Evolutionary conservation across 352 stramenopile genomes (phyloP).

Genomic region (Detonula confervacea): DNA sequence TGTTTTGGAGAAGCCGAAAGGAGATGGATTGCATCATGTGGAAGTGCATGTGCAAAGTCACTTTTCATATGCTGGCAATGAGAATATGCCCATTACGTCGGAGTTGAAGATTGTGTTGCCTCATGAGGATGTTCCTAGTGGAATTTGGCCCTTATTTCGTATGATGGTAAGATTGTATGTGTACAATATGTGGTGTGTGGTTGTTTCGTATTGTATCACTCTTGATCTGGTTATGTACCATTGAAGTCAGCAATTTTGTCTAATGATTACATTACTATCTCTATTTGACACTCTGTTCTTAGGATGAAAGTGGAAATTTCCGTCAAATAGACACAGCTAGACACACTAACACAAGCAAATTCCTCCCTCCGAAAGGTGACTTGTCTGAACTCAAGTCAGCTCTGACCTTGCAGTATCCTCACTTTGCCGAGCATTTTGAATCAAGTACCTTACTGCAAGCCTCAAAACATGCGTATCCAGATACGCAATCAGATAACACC

Average conservation of each 20-base stretch:
- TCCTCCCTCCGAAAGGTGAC: slow-evolving; percentile 30
- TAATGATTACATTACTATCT: too few relatives aligned
- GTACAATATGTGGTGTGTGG: too few relatives aligned
- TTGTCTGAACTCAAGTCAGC: slow-evolving; percentile 42
- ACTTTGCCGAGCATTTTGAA: slow-evolving; percentile 50
- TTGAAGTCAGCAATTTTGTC: too few relatives aligned
- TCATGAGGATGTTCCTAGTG: slow-evolving; percentile 81
- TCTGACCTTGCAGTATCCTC: slow-evolving; percentile 46
- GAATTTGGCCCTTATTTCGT: slow-evolving; percentile 89
- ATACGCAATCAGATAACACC: slow-evolving; percentile 61
- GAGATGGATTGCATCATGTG: neutral
- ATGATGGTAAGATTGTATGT: slow-evolving; percentile 88
- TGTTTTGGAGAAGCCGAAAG: neutral
- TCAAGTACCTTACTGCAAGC: slow-evolving; percentile 44
- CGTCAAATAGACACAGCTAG: slow-evolving; percentile 43
- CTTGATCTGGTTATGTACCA: too few relatives aligned
- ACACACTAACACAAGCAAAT: slow-evolving; percentile 10
- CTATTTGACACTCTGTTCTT: too few relatives aligned
- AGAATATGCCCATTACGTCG: slow-evolving; percentile 89
- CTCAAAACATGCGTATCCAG: slow-evolving; percentile 51
- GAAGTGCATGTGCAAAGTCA: slow-evolving; percentile 37
- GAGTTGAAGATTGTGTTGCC: slow-evolving; percentile 90
- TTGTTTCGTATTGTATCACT: too few relatives aligned
- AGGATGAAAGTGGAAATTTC: slow-evolving; percentile 79
- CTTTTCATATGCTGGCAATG: slow-evolving; percentile 82